Conservation (phyloP, 257 asterid species). For the Nicotiana benthamiana region DNA sequence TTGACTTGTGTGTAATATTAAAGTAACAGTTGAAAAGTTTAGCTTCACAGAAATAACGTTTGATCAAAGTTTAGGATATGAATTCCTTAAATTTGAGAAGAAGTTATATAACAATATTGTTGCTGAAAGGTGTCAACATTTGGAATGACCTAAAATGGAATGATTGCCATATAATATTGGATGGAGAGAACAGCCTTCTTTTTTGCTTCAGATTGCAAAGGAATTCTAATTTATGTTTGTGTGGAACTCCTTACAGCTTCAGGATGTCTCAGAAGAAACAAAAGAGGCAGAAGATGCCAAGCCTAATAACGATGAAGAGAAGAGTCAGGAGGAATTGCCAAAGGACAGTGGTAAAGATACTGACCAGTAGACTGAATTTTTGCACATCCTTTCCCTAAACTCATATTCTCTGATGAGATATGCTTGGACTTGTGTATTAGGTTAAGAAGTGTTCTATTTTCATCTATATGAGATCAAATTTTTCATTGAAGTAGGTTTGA, state of each 20-base stretch:
- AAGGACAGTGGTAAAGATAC: constrained; percentile 27
- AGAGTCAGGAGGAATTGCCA: constrained; percentile 23
- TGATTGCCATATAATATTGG: background rate
- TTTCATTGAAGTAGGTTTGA: background rate
- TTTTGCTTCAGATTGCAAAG: background rate
- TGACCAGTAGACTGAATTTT: constrained; percentile 16
- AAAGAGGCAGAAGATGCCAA: constrained; percentile 26
- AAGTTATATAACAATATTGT: too few species aligned
- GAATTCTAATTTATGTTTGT: constrained; percentile 12
- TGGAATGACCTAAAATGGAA: background rate
- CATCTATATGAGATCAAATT: background rate
- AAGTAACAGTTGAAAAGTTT: background rate
- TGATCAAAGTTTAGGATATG: background rate
- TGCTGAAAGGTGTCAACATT: background rate
- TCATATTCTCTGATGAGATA: background rate
- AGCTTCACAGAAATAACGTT: background rate
- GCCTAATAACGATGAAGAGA: constrained; percentile 26
- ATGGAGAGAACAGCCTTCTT: background rate
- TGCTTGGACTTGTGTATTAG: background rate
- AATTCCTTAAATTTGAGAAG: too few species aligned
- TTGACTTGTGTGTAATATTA: background rate
- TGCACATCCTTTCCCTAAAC: background rate
- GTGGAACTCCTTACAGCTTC: constrained; percentile 38
- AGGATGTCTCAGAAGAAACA: constrained; percentile 40
- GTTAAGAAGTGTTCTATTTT: background rate